Evolutionary conservation across 2,329 filamentous ascomycete genomes (phyloP), one percentile per base, ranked within the genome.

Genomic region (Escovopsis sp.): DNA sequence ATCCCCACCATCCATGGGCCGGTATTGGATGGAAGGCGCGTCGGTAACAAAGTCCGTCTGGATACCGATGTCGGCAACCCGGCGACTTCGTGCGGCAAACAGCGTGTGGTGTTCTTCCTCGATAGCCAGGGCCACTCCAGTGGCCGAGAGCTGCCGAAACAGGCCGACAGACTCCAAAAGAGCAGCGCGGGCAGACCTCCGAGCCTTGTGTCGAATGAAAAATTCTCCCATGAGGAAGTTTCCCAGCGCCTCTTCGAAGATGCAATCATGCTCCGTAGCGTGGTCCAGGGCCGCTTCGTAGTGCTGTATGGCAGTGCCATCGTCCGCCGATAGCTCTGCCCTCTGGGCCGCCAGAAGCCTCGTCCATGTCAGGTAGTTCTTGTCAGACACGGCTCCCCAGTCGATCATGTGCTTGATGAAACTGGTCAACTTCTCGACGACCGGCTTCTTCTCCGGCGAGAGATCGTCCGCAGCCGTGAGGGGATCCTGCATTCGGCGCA

Each of bases 231-330:
- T 81, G 28, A 87, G 65, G 54, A 85, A 83, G 53, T 82, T 81
- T 12, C 77, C 75, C 2, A 86, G 66, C 0, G 80, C 83, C 56
- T 87, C 81, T 46, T 88, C 83, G 40, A 86, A 72, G 3, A 72
- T 54, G 47, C 83, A 81, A 36, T 70, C 69, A 50, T 85, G 70
- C 43, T 82, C 69, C 18, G 82, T 69, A 11, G 80, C 75, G 52
- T 87, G 82, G 51, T 88, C 82, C 44, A 87, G 61, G 6, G 79
- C 76, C 47, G 75, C 68, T 55, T 89, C 84, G 52, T 85, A 88
- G 37, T 72, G 64, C 23, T 64, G 64, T 32, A 87, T 67, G 7
- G 80, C 77, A 3, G 59, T 54, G 3, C 73, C 77, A 46, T 77
- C 69, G 32, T 80, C 62, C 7, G 61, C 61, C 5, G 66, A 63